A percentile compares a stretch with the other conserved stretches of the same genome.
Evolutionary conservation across 441 rosid species (phyloP).

Genomic region (Gossypium laxum): DNA sequence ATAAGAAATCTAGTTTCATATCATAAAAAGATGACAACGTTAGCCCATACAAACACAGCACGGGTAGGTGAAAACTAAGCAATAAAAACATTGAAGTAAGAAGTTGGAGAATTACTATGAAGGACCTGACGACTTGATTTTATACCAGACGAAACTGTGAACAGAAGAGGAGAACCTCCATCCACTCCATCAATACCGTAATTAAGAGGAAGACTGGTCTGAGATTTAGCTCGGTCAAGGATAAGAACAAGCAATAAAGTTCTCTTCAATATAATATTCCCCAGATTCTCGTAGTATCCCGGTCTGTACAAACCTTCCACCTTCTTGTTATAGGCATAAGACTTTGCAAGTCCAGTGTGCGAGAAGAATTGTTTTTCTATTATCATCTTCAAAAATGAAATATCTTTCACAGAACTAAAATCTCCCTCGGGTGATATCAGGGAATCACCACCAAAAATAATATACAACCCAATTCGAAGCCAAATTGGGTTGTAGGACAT

Average conservation of each 20-base stretch:
- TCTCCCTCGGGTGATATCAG: conserved; percentile 41
- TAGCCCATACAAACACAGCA: conserved; percentile 15
- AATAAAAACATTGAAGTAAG: neutral
- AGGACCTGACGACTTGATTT: conserved; percentile 72
- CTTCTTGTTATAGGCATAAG: conserved; percentile 77
- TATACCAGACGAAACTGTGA: conserved; percentile 39
- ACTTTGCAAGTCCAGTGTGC: conserved; percentile 59
- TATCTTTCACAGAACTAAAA: conserved; percentile 41
- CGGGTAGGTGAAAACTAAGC: neutral
- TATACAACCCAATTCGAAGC: conserved; percentile 68
- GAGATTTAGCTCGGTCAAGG: conserved; percentile 72
- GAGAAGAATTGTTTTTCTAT: conserved; percentile 67
- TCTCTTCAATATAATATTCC: conserved; percentile 72
- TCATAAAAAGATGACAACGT: conserved; percentile 19
- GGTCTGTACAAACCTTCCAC: conserved; percentile 85
- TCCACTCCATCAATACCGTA: conserved; percentile 88
- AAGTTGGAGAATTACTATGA: conserved; percentile 38
- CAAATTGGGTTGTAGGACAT: conserved; percentile 69
- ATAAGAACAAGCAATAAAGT: conserved; percentile 62
- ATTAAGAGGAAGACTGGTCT: conserved; percentile 57
- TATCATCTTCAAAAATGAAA: conserved; percentile 62
- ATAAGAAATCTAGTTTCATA: conserved; percentile 51
- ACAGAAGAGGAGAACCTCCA: conserved; percentile 81
- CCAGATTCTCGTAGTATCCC: conserved; percentile 77
- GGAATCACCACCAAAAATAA: conserved; percentile 74